Conservation (phyloP, 345 rosid species). For the Erodium maritimum region DNA sequence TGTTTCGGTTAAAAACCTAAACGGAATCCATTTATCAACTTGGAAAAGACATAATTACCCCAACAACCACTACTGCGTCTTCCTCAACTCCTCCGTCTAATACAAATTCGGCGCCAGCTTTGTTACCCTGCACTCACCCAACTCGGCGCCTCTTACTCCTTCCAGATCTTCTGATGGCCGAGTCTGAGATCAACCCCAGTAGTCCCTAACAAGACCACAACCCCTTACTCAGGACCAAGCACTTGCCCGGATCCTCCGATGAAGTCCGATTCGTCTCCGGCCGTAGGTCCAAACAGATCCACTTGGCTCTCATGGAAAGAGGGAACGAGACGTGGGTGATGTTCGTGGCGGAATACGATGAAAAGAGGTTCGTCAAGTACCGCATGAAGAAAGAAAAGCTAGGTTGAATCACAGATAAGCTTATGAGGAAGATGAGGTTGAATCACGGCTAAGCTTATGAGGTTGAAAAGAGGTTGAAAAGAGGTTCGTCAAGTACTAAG, state of each 20-base stretch:
- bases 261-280: conserved; percentile 27
- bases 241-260: conserved; percentile 37
- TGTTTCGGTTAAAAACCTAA: too few species aligned
- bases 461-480: too few species aligned
- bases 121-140: conserved; percentile 51
- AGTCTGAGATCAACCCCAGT: conserved; percentile 48
- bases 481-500: too few species aligned
- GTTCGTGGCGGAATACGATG: conserved; percentile 56
- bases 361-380: conserved; percentile 52
- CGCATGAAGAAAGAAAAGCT: conserved; percentile 41
- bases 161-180: conserved; percentile 85
- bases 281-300: conserved; percentile 68
- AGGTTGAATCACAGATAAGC: conserved; percentile 28
- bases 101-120: conserved; percentile 71
- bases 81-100: too few species aligned
- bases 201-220: conserved; percentile 62
- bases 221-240: conserved; percentile 67
- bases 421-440: too few species aligned
- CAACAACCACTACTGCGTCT: too few species aligned
- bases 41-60: too few species aligned
- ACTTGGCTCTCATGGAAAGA: conserved; percentile 48
- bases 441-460: too few species aligned
- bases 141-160: conserved; percentile 69
- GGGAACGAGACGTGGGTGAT: conserved; percentile 82
- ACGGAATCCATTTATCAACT: too few species aligned